Evolutionary conservation across 768 basidiomycete species (phyloP).

Genomic region (Pleurotus platypus): DNA sequence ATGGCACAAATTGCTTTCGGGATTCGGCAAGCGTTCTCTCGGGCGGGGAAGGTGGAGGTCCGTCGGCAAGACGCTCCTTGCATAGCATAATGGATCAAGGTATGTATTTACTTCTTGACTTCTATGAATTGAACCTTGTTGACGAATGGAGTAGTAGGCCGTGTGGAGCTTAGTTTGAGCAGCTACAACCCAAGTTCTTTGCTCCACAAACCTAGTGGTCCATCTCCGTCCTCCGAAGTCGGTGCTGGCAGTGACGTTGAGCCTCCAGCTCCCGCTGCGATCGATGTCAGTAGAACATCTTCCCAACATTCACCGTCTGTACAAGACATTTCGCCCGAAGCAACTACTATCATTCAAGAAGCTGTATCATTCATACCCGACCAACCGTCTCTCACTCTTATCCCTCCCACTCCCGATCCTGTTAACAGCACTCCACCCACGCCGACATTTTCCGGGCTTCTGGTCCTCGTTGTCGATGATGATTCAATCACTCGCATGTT

Average conservation of each 20-base stretch:
- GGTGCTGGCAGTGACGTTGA: constrained; percentile 15
- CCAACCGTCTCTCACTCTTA: neutral
- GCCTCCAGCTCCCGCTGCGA: neutral
- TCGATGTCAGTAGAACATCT: neutral
- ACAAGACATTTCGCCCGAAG: neutral
- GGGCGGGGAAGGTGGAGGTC: constrained; percentile 16
- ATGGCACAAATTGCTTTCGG: constrained; percentile 9
- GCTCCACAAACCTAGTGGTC: constrained; percentile 39
- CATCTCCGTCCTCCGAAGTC: constrained; percentile 36
- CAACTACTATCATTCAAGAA: constrained; percentile 3
- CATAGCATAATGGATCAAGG: constrained; percentile 55
- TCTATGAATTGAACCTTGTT: neutral
- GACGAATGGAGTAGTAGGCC: constrained; percentile 30
- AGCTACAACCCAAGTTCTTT: constrained; percentile 28
- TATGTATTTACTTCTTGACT: constrained; percentile 11
- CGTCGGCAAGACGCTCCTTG: constrained; percentile 28
- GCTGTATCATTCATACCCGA: neutral
- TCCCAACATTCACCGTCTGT: neutral
- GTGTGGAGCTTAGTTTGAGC: constrained; percentile 43
- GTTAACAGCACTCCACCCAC: neutral
- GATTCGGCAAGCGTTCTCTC: constrained; percentile 11
- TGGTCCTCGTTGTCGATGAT: constrained; percentile 66
- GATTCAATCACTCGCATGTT: constrained; percentile 60
- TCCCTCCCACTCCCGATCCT: neutral
- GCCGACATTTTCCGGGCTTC: constrained; percentile 18